These are phyloP conservation scores for Colletotrichum shisoi DNA, from an alignment of 2,329 filamentous ascomycete genomes.

Conservation along the genomic window DNA sequence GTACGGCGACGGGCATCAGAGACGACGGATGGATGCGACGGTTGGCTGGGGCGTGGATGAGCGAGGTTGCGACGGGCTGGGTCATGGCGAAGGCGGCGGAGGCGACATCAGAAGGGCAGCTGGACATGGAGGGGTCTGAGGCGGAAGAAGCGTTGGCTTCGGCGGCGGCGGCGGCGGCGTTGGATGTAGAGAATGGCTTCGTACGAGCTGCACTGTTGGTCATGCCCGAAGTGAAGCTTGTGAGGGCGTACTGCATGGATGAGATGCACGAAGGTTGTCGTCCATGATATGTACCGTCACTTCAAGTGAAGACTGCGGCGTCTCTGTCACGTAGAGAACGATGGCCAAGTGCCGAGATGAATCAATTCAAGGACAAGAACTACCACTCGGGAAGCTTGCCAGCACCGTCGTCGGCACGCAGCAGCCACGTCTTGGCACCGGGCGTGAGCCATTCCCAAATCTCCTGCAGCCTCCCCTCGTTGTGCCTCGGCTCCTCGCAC, in stretches of 20 bases:
- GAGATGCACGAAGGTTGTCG: not conserved
- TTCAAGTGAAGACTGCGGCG: not conserved
- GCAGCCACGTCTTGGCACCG: not conserved
- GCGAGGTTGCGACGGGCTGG: slow-evolving; percentile 31
- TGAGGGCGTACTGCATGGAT: slow-evolving; percentile 22
- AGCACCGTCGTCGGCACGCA: not conserved
- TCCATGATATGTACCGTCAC: not conserved
- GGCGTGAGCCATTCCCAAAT: not conserved
- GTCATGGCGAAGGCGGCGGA: slow-evolving; percentile 6
- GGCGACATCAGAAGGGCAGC: not conserved
- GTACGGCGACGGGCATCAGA: not conserved
- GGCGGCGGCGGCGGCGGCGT: not conserved
- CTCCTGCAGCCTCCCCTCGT: not conserved
- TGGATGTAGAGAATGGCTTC: not conserved
- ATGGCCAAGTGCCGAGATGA: not conserved
- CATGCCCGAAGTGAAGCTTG: slow-evolving; percentile 31
- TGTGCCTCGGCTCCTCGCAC: not conserved
- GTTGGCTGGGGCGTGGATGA: slow-evolving; percentile 24
- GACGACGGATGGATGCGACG: slow-evolving; percentile 28
- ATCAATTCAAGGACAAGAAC: not conserved
- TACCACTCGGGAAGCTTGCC: not conserved
- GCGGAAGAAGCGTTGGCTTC: not conserved
- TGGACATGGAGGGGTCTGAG: not conserved
- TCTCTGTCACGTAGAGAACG: not conserved
- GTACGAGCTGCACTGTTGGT: not conserved